These are phyloP conservation scores for Nicotiana obtusifolia DNA, from an alignment of 257 asterid genomes.

Conservation along the genomic window DNA sequence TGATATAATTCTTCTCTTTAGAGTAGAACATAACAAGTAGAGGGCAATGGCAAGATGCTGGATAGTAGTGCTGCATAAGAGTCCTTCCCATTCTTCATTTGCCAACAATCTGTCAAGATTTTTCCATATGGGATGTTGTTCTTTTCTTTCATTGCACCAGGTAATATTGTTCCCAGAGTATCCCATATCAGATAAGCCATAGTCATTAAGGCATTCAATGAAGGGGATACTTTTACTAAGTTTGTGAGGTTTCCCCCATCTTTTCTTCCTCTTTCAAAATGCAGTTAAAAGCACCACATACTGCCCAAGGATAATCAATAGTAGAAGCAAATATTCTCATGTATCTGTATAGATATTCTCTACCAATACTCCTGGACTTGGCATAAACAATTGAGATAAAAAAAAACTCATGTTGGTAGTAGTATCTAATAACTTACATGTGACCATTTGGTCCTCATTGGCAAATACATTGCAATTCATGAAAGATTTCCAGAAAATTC, in stretches of 20 bases:
- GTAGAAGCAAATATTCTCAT: too few relatives aligned
- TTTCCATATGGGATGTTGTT: background rate
- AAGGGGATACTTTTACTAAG: background rate
- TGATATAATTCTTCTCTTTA: too few relatives aligned
- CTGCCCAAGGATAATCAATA: background rate
- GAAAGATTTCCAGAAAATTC: too few relatives aligned
- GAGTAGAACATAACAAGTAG: background rate
- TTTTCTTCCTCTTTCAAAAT: background rate
- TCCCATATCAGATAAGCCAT: background rate
- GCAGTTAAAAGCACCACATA: background rate
- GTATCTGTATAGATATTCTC: too few relatives aligned
- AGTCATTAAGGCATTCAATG: background rate
- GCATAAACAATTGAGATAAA: too few relatives aligned
- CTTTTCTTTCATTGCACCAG: background rate
- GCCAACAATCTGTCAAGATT: background rate
- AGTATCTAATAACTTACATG: too few relatives aligned
- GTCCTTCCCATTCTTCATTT: background rate
- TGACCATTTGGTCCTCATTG: too few relatives aligned
- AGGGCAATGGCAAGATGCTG: background rate
- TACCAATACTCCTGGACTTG: too few relatives aligned
- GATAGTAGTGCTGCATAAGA: background rate
- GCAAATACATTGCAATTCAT: too few relatives aligned
- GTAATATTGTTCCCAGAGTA: background rate
- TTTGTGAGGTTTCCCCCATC: background rate
- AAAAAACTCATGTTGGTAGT: too few relatives aligned